Base-by-base conservation (phyloP, 495 filamentous ascomycete genomes). In the Penicillium dipodomyicola region DNA sequence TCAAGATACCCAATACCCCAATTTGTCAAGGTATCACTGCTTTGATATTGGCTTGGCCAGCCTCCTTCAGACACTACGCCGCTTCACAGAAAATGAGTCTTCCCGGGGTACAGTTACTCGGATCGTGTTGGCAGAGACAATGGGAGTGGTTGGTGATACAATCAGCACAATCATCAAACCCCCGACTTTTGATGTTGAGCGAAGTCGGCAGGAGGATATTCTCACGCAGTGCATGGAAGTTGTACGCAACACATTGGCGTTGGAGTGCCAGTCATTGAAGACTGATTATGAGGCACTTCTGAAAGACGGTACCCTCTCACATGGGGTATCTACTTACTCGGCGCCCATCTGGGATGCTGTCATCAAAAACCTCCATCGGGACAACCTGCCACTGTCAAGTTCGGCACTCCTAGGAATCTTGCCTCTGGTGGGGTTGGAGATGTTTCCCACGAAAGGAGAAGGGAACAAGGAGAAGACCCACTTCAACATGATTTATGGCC, bases 331-430 rank as follows among this genome's bases (percentile, higher is more conserved):
- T 48, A 81, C 84, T 5, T 82, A 87, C 58, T 87, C 86, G 0
- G 75, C 83, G 3, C 70, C 77, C 2, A 83, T 95, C 29, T 96
- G 92, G 92, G 85, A 90, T 61, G 79, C 82, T 2, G 85, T 91
- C 32, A 75, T 92, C 30, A 79, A 83, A 49, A 80, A 85, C 37
- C 80, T 96, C 32, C 79, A 84, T 63, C 76, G 79, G 33, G 79
- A 83, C 8, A 84, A 87, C 54, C 59, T 85, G 19, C 78, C 77
- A 3, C 75, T 96, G 8, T 91, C 89, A 12, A 85, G 79, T 27
- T 81, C 80, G 30, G 84, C 90, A 60, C 67, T 96, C n/a, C 71
- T 86, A 44, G 89, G 88, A 10, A 85, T 87, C 20, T 73, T 82
- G 39, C 80, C 81, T 2, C 78, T 96, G 3, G 78, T 86, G 9